Conservation (phyloP, 352 stramenopile species). For the Ophiocytium majus region DNA sequence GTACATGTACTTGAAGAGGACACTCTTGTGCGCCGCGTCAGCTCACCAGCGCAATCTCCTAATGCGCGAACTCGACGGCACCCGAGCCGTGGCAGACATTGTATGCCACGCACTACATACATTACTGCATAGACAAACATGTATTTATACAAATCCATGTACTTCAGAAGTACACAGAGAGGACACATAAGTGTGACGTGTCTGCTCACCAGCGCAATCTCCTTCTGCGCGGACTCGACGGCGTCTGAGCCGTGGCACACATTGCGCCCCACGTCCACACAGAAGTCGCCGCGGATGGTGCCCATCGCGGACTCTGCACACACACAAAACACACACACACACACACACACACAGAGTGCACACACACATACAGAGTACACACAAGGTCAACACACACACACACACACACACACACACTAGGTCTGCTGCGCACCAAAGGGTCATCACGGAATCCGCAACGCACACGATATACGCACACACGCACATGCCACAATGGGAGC, state of each 20-base stretch:
- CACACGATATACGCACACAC: no score
- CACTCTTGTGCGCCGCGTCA: no score
- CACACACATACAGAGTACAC: conserved; percentile 58
- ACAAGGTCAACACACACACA: no score
- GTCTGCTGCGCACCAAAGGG: no score
- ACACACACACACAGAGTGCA: conserved; percentile 85
- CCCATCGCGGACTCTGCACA: conserved; percentile 82
- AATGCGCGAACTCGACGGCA: no score
- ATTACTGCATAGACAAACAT: background rate
- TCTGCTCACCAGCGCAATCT: conserved; percentile 89
- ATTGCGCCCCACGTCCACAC: conserved; percentile 76
- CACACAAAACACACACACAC: no score
- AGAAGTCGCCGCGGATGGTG: conserved; percentile 96
- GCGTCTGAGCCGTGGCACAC: conserved; percentile 94
- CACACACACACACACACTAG: no score
- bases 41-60: no score
- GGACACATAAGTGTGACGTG: background rate
- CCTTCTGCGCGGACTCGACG: conserved; percentile 93
- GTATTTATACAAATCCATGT: background rate
- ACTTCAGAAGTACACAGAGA: background rate
- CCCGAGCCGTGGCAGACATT: no score
- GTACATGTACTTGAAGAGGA: no score
- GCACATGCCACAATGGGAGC: no score
- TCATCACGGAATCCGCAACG: no score
- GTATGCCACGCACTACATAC: background rate